Evolutionary conservation across 73 alveolate genomes (phyloP).

Genomic region (Blepharisma japonicum): DNA sequence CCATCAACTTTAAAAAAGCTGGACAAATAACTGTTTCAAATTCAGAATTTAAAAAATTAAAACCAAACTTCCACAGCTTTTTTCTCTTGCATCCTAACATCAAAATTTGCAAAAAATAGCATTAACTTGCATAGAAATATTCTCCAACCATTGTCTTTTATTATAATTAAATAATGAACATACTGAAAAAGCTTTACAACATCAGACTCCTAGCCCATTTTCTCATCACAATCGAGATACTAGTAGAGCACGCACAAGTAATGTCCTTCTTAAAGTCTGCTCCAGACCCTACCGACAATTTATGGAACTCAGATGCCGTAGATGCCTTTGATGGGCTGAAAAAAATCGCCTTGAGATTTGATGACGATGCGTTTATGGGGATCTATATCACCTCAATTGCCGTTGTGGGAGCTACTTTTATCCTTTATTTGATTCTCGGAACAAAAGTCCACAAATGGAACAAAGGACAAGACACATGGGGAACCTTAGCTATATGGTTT

Average conservation of each 20-base stretch:
- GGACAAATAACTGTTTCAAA: too few relatives aligned
- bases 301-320: slow-evolving; percentile 12
- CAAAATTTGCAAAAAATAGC: too few relatives aligned
- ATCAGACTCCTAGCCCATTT: too few relatives aligned
- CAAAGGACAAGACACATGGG: neutral
- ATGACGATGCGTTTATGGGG: neutral
- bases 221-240: neutral
- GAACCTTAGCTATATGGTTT: neutral
- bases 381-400: neutral
- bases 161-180: too few relatives aligned
- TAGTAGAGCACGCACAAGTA: slow-evolving; percentile 24
- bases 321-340: slow-evolving; percentile 3
- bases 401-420: neutral
- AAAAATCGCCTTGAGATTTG: slow-evolving; percentile 22
- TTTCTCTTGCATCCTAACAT: too few relatives aligned
- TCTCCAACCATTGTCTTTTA: too few relatives aligned
- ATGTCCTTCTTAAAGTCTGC: slow-evolving; percentile 20
- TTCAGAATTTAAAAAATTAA: too few relatives aligned
- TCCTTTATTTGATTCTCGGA: neutral
- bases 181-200: too few relatives aligned
- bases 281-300: neutral
- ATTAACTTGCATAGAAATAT: too few relatives aligned
- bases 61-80: too few relatives aligned
- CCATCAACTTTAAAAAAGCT: too few relatives aligned
- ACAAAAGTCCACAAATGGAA: neutral